These are phyloP conservation scores for Calonectria hongkongensis DNA, from an alignment of 2,329 filamentous ascomycete genomes.

Conservation along the genomic window DNA sequence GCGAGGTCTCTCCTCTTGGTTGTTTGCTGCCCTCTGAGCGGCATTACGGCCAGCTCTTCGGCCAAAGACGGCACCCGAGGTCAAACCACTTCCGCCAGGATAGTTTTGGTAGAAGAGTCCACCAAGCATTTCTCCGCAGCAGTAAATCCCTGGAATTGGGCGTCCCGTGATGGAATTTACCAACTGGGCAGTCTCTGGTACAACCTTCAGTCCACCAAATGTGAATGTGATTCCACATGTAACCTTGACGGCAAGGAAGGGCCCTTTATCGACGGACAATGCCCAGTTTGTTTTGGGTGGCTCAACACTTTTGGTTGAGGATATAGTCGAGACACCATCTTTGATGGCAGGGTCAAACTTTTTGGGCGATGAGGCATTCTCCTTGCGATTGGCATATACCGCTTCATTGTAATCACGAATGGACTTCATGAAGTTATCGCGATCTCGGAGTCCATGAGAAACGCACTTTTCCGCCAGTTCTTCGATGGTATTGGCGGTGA, in stretches of 20 bases:
- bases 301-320: constrained; percentile 62
- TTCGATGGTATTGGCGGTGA: constrained; percentile 70
- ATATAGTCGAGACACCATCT: constrained; percentile 78
- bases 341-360: constrained; percentile 76
- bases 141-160: constrained; percentile 74
- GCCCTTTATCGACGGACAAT: constrained; percentile 71
- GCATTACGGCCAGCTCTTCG: constrained; percentile 63
- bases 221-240: constrained; percentile 81
- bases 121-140: constrained; percentile 80
- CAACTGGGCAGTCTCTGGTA: constrained; percentile 72
- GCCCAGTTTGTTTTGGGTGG: constrained; percentile 81
- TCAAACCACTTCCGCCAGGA: constrained; percentile 77
- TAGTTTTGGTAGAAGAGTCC: constrained; percentile 79
- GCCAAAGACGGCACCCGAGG: constrained; percentile 73
- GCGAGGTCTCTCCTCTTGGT: background rate
- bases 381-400: constrained; percentile 66
- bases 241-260: constrained; percentile 79
- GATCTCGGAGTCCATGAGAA: constrained; percentile 66
- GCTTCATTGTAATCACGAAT: constrained; percentile 75
- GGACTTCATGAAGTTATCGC: constrained; percentile 69
- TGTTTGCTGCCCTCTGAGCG: constrained; percentile 43
- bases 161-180: constrained; percentile 65
- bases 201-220: constrained; percentile 77
- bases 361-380: constrained; percentile 60
- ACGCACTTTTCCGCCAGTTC: constrained; percentile 72